Conservation (phyloP, 805 yeast species). For the Candida fluviatilis region DNA sequence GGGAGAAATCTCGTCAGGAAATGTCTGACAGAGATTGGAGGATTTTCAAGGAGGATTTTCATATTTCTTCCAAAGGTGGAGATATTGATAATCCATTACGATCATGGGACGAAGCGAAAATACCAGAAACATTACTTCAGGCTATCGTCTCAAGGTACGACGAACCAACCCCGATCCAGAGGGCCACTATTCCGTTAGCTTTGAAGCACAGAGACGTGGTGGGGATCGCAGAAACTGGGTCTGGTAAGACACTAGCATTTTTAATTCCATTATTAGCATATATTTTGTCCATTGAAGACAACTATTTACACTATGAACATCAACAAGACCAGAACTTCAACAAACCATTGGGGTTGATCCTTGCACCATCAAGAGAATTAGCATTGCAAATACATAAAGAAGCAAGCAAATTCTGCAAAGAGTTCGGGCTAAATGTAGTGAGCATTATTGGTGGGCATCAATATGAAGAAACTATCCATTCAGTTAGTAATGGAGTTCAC, state of each 20-base stretch:
- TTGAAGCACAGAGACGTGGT: slow-evolving; percentile 59
- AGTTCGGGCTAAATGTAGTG: slow-evolving; percentile 43
- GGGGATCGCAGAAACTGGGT: slow-evolving; percentile 95
- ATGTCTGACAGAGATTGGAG: slow-evolving; percentile 92
- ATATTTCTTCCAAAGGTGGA: slow-evolving; percentile 51
- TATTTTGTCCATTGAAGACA: slow-evolving; percentile 32
- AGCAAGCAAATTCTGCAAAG: slow-evolving; percentile 46
- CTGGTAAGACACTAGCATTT: slow-evolving; percentile 89
- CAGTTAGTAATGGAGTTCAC: slow-evolving; percentile 55
- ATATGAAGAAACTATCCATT: slow-evolving; percentile 64
- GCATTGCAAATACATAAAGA: slow-evolving; percentile 82
- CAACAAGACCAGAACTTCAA: slow-evolving; percentile 43
- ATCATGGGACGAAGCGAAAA: slow-evolving; percentile 63
- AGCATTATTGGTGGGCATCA: slow-evolving; percentile 90
- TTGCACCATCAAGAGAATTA: slow-evolving; percentile 93
- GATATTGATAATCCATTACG: slow-evolving; percentile 58
- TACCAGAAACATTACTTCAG: slow-evolving; percentile 20
- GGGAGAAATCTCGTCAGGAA: slow-evolving; percentile 52
- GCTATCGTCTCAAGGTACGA: slow-evolving; percentile 35
- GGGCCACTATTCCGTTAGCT: slow-evolving; percentile 80
- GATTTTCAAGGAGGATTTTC: slow-evolving; percentile 72
- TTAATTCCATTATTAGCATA: slow-evolving; percentile 66
- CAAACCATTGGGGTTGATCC: slow-evolving; percentile 72
- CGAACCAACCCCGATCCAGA: slow-evolving; percentile 86
- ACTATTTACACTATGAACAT: slow-evolving; percentile 34